Conservation (phyloP, 257 asterid species). For the Gentiana straminea region DNA sequence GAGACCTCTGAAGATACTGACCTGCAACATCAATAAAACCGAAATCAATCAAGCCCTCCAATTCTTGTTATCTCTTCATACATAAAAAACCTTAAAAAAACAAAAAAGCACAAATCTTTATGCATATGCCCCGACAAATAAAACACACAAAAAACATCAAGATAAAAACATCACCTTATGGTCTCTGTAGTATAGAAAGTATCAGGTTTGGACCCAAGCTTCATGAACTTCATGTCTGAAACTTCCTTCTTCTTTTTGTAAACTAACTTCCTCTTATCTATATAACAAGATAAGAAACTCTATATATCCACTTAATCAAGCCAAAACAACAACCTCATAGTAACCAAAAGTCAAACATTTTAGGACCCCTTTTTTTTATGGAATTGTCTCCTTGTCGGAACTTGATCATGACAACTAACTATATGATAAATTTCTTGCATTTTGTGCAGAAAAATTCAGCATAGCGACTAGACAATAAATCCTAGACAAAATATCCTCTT, state of each 20-base stretch:
- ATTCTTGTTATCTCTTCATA: neutral
- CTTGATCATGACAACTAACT: slow-evolving; percentile 4
- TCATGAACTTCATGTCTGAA: slow-evolving; percentile 62
- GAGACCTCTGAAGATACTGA: slow-evolving; percentile 16
- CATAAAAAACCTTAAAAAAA: too few relatives aligned
- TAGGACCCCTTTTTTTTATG: slow-evolving; percentile 15
- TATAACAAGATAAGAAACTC: neutral
- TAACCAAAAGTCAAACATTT: slow-evolving; percentile 12
- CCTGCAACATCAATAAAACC: slow-evolving; percentile 13
- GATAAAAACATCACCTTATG: slow-evolving; percentile 32
- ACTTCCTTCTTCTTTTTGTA: slow-evolving; percentile 3
- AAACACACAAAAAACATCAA: too few relatives aligned
- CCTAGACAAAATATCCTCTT: neutral
- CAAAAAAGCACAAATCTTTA: neutral
- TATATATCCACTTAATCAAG: slow-evolving; percentile 19
- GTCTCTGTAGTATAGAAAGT: slow-evolving; percentile 69
- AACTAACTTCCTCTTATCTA: slow-evolving; percentile 1
- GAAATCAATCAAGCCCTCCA: neutral
- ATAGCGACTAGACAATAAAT: neutral
- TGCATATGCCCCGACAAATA: neutral
- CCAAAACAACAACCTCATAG: slow-evolving; percentile 20
- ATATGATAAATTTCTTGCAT: neutral
- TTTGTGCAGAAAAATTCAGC: neutral
- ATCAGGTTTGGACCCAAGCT: slow-evolving; percentile 70
- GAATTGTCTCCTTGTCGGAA: slow-evolving; percentile 14